Conservation (phyloP, 768 basidiomycete genomes). For the Suillus subalutaceus region DNA sequence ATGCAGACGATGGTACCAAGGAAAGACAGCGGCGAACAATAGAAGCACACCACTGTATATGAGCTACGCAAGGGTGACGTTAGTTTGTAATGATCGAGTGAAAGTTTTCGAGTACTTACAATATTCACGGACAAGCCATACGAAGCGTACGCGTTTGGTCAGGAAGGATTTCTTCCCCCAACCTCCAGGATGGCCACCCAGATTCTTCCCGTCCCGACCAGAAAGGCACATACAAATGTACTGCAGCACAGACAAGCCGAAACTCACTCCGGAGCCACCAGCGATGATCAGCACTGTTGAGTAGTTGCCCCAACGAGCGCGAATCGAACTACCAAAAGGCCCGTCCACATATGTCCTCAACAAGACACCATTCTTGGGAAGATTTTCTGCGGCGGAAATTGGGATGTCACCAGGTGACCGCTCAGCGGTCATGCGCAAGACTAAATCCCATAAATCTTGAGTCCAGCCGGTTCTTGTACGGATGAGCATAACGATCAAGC, state of each 20-base stretch:
- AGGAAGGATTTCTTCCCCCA: conserved; percentile 43
- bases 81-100: neutral
- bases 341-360: conserved; percentile 64
- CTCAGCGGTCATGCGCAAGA: conserved; percentile 42
- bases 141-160: conserved; percentile 63
- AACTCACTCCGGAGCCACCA: conserved; percentile 79
- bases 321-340: conserved; percentile 66
- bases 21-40: conserved; percentile 63
- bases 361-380: conserved; percentile 52
- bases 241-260: conserved; percentile 67
- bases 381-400: neutral
- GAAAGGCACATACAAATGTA: conserved; percentile 61
- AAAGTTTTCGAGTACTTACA: conserved; percentile 44
- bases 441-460: conserved; percentile 60
- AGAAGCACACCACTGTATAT: conserved; percentile 77
- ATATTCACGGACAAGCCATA: conserved; percentile 80
- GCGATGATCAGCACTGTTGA: conserved; percentile 64
- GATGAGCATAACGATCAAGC: conserved; percentile 65
- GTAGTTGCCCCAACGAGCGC: conserved; percentile 61
- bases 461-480: conserved; percentile 76
- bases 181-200: conserved; percentile 51
- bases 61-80: conserved; percentile 43
- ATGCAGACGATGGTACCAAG: conserved; percentile 47
- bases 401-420: conserved; percentile 30
- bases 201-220: conserved; percentile 50